These are phyloP conservation scores for Flaveria linearis DNA, from an alignment of 129 eudicot species.

Conservation along the genomic window DNA sequence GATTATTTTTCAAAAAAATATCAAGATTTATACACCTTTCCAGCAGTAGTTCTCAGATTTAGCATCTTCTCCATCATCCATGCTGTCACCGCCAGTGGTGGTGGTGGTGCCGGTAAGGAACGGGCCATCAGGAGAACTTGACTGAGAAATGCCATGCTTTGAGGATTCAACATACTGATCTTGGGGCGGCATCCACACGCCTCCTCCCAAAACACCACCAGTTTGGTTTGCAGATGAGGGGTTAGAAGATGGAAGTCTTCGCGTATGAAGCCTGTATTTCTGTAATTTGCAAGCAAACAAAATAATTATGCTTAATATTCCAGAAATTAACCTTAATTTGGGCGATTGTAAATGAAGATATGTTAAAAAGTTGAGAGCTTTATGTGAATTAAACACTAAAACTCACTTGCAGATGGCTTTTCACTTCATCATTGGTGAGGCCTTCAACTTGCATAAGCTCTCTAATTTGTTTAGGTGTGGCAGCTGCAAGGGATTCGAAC, in stretches of 20 bases:
- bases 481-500: slow-evolving; percentile 53
- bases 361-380: slow-evolving; percentile 10
- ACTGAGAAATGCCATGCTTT: slow-evolving; percentile 53
- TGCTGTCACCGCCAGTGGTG: slow-evolving; percentile 53
- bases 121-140: slow-evolving; percentile 85
- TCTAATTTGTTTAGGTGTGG: slow-evolving; percentile 94
- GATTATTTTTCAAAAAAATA: slow-evolving; percentile 50
- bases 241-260: slow-evolving; percentile 52
- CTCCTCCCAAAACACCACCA: slow-evolving; percentile 45
- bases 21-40: slow-evolving; percentile 53
- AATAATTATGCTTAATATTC: background rate
- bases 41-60: slow-evolving; percentile 73
- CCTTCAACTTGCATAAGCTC: slow-evolving; percentile 96
- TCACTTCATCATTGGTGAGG: slow-evolving; percentile 93
- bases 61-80: slow-evolving; percentile 80
- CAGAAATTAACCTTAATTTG: slow-evolving; percentile 5
- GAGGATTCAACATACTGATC: slow-evolving; percentile 60
- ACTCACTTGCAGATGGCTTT: slow-evolving; percentile 96
- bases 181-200: slow-evolving; percentile 45
- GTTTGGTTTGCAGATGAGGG: slow-evolving; percentile 37
- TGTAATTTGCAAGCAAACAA: slow-evolving; percentile 36
- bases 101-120: slow-evolving; percentile 50
- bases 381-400: background rate
- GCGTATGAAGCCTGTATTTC: slow-evolving; percentile 88
- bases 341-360: background rate